Evolutionary conservation across 306 rosid genomes (phyloP).

Genomic region (Vigna nakashimae): DNA sequence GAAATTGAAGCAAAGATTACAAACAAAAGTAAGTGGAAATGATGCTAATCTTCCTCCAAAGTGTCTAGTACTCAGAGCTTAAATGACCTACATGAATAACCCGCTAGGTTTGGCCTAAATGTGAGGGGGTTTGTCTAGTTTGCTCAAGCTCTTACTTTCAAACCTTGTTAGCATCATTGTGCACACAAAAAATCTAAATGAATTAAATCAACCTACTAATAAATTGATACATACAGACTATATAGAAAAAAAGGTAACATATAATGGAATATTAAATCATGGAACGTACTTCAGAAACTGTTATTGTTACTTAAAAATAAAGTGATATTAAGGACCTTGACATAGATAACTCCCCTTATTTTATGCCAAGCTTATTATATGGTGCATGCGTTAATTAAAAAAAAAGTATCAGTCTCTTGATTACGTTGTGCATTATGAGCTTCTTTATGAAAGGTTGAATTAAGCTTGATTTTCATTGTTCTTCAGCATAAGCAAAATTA

Average conservation of each 20-base stretch:
- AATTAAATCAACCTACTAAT: background rate
- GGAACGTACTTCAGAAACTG: constrained; percentile 25
- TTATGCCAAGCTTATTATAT: constrained; percentile 32
- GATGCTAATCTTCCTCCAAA: constrained; percentile 26
- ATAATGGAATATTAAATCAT: constrained; percentile 17
- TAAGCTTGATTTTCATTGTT: constrained; percentile 24
- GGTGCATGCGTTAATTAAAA: constrained; percentile 31
- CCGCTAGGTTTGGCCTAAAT: background rate
- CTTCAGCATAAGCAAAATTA: constrained; percentile 11
- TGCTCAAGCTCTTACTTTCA: background rate
- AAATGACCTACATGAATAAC: constrained; percentile 26
- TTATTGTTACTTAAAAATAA: constrained; percentile 16
- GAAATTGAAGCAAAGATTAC: constrained; percentile 53
- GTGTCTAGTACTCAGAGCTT: constrained; percentile 30
- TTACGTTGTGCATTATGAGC: constrained; percentile 31
- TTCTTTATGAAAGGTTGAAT: constrained; percentile 31
- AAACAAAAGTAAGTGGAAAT: constrained; percentile 60
- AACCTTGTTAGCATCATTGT: background rate
- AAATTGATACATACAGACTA: constrained; percentile 7
- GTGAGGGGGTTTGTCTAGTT: background rate
- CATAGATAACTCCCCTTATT: constrained; percentile 28
- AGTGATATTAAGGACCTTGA: constrained; percentile 19
- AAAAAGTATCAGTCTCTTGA: constrained; percentile 14
- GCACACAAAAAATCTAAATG: background rate
- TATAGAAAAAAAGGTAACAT: constrained; percentile 22